Conservation (phyloP, 257 asterid species). For the Linderniella brevidens region DNA sequence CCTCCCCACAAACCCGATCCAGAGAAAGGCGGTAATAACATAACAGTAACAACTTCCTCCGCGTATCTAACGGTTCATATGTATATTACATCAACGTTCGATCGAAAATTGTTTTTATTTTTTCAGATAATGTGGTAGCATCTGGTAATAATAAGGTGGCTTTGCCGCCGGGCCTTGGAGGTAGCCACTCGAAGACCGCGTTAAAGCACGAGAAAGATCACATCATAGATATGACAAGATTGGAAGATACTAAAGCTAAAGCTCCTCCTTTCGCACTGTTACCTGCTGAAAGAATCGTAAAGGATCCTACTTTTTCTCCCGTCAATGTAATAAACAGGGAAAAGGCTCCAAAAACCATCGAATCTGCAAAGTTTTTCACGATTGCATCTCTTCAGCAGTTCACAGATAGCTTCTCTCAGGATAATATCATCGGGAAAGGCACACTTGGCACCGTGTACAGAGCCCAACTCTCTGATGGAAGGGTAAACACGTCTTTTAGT, state of each 20-base stretch:
- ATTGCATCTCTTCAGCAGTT: conserved; percentile 75
- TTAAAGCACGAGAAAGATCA: conserved; percentile 26
- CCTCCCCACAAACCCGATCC: too few species aligned
- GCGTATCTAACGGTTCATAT: too few species aligned
- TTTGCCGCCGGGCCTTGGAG: conserved; percentile 18
- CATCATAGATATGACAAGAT: conserved; percentile 21
- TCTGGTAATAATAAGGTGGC: conserved; percentile 21
- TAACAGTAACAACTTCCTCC: too few species aligned
- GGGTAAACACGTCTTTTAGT: conserved; percentile 41
- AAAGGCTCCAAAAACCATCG: conserved; percentile 17
- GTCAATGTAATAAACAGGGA: conserved; percentile 16
- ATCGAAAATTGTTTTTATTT: too few species aligned
- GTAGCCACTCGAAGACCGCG: conserved; percentile 18
- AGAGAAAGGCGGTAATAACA: too few species aligned
- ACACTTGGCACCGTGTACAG: conserved; percentile 56
- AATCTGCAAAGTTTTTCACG: conserved; percentile 28
- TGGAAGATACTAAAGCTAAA: conserved; percentile 21
- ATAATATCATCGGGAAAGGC: conserved; percentile 72
- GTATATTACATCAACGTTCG: too few species aligned
- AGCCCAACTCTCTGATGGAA: conserved; percentile 65
- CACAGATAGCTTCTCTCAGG: conserved; percentile 79
- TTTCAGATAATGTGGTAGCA: conserved; percentile 8
- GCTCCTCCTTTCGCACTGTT: conserved; percentile 44
- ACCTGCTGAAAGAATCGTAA: conserved; percentile 40
- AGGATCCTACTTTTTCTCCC: conserved; percentile 43